These are phyloP conservation scores for Eucalyptus guilfoylei DNA, from an alignment of 345 rosid genomes.

Conservation along the genomic window DNA sequence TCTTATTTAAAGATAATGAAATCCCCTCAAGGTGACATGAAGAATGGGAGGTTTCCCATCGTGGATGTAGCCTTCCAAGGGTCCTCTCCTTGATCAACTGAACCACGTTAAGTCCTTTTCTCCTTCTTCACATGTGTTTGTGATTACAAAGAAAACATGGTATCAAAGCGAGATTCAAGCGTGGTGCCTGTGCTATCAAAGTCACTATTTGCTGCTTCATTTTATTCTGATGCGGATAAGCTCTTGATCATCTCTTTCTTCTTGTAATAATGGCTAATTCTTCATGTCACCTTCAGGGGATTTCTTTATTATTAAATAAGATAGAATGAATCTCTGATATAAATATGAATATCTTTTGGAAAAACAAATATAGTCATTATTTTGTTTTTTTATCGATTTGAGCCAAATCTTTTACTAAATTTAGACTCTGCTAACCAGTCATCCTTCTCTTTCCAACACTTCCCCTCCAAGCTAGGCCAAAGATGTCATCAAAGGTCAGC, in stretches of 20 bases:
- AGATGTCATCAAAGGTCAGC: background rate
- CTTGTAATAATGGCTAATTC: background rate
- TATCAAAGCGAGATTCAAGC: too few species aligned
- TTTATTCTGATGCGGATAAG: background rate
- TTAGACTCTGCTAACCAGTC: background rate
- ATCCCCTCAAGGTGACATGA: background rate
- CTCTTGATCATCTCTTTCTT: background rate
- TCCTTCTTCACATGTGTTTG: too few species aligned
- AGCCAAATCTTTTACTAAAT: background rate
- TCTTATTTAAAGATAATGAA: background rate
- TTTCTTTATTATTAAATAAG: background rate
- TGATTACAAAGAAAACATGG: too few species aligned
- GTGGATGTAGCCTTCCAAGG: background rate
- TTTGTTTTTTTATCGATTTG: background rate
- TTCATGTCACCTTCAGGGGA: background rate
- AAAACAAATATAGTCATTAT: too few species aligned
- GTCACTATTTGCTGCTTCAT: background rate
- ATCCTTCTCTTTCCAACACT: background rate
- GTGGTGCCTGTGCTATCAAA: background rate
- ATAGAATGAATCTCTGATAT: background rate
- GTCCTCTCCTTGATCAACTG: background rate
- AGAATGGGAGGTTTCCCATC: background rate
- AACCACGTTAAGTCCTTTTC: too few species aligned
- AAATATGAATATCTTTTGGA: background rate
- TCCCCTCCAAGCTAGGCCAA: background rate